Conservation (phyloP, 352 stramenopile genomes). For the Globisporangium cederbergense region DNA sequence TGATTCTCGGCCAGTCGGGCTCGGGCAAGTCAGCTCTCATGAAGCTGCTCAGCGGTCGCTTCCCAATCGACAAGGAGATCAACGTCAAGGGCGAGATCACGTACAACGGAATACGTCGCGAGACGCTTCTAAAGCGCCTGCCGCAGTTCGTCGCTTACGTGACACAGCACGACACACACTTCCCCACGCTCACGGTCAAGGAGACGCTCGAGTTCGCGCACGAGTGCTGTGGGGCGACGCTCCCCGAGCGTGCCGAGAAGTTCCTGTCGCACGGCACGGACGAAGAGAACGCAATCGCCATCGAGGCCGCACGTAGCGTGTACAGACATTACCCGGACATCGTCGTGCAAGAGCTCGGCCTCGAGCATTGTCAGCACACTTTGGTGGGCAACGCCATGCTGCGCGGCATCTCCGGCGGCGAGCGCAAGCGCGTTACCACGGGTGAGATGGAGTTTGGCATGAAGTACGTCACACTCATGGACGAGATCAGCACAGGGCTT, state of each 20-base stretch:
- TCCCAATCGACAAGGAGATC: conserved; percentile 42
- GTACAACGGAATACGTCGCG: conserved; percentile 42
- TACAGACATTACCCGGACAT: conserved; percentile 56
- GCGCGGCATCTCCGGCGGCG: conserved; percentile 58
- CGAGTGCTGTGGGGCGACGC: conserved; percentile 41
- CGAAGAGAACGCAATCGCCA: conserved; percentile 39
- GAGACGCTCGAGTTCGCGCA: conserved; percentile 60
- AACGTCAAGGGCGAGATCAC: conserved; percentile 37
- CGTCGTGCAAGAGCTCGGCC: conserved; percentile 44
- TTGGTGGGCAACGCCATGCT: conserved; percentile 56
- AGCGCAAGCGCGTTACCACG: conserved; percentile 62
- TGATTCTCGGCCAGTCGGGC: conserved; percentile 48
- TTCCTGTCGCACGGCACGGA: conserved; percentile 33
- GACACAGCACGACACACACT: conserved; percentile 44
- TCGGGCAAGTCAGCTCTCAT: conserved; percentile 58
- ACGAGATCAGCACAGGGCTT: conserved; percentile 73
- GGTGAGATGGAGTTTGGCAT: conserved; percentile 77
- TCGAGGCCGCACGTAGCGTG: conserved; percentile 30
- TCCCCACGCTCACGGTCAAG: conserved; percentile 44
- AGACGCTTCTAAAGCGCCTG: conserved; percentile 31
- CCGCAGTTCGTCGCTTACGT: conserved; percentile 54
- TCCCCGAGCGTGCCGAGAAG: conserved; percentile 26
- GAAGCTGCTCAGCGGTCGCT: conserved; percentile 52
- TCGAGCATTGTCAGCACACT: conserved; percentile 53
- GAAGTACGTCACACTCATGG: conserved; percentile 71